Conservation (phyloP, 192 early-diverging fungal genomes). For the Backusella liffmaniae region DNA sequence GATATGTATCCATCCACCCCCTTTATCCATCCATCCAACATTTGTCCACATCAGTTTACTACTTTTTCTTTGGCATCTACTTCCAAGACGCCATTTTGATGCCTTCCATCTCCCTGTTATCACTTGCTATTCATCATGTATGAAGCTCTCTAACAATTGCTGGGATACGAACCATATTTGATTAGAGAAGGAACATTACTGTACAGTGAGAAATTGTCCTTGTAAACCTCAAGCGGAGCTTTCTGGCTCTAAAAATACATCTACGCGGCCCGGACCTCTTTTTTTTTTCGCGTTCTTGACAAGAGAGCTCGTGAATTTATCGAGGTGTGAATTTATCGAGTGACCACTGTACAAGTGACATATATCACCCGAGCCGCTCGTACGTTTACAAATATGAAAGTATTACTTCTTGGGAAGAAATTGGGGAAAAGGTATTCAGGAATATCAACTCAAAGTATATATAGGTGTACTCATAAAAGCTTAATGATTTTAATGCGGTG, state of each 20-base stretch:
- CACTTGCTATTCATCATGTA: background rate
- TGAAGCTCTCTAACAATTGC: background rate
- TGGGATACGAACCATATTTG: slow-evolving; percentile 16
- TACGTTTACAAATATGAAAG: too few species aligned
- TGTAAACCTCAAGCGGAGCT: background rate
- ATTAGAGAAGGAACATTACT: slow-evolving; percentile 19
- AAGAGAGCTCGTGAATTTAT: too few species aligned
- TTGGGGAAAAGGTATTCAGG: too few species aligned
- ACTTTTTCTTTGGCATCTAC: background rate
- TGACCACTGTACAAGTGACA: too few species aligned
- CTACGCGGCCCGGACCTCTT: background rate
- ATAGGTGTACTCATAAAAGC: too few species aligned
- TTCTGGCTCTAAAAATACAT: background rate
- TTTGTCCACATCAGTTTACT: background rate
- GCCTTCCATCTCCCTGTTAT: background rate
- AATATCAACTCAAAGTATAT: too few species aligned
- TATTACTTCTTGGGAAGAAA: too few species aligned
- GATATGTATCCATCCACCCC: slow-evolving; percentile 3
- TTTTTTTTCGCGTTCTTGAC: background rate
- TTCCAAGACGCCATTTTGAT: background rate
- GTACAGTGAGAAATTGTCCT: background rate
- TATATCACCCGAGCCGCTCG: too few species aligned
- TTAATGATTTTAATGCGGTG: too few species aligned
- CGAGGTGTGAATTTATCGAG: too few species aligned
- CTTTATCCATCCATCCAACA: background rate